phyloP scores from a whole-genome alignment of 2,329 filamentous ascomycete species.

The Colletotrichum phormii region DNA sequence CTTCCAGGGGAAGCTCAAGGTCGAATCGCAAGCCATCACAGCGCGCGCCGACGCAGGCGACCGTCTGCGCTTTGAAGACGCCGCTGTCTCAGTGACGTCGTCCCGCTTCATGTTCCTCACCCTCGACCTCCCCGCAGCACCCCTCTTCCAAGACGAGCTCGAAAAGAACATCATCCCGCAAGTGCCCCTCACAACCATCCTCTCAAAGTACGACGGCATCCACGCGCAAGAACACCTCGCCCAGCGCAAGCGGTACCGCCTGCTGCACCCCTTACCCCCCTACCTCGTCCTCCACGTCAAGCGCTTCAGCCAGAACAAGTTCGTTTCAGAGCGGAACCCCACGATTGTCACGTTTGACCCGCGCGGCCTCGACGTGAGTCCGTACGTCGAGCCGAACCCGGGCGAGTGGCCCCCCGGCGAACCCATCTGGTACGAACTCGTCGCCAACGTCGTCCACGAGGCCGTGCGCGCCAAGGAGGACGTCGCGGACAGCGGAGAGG shows the following conservation, averaged over 20 bases:
- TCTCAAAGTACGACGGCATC: conserved; percentile 93
- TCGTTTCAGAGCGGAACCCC: conserved; percentile 94
- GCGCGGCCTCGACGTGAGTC: conserved; percentile 83
- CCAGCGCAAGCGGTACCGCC: conserved; percentile 87
- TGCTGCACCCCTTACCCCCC: conserved; percentile 90
- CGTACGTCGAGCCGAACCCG: conserved; percentile 91
- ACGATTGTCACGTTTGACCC: conserved; percentile 98
- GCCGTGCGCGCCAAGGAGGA: conserved; percentile 80
- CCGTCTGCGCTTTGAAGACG: conserved; percentile 92
- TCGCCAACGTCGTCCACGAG: conserved; percentile 93
- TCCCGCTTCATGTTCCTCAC: conserved; percentile 92
- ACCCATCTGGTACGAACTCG: conserved; percentile 93
- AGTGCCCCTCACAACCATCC: conserved; percentile 82
- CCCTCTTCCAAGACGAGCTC: conserved; percentile 94
- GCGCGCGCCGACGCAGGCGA: conserved; percentile 89
- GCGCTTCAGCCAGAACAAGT: conserved; percentile 96
- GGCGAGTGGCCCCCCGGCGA: conserved; percentile 76
- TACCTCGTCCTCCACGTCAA: conserved; percentile 96
- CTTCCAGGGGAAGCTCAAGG: conserved; percentile 92
- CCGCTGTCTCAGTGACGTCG: conserved; percentile 79
- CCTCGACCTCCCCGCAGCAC: conserved; percentile 89
- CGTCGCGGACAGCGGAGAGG: conserved; percentile 90
- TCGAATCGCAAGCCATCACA: conserved; percentile 94
- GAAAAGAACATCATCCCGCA: conserved; percentile 97
- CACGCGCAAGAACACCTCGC: conserved; percentile 89